phyloP scores from a whole-genome alignment of 2,329 filamentous ascomycete species.

The Trichoderma afroharzianum region DNA sequence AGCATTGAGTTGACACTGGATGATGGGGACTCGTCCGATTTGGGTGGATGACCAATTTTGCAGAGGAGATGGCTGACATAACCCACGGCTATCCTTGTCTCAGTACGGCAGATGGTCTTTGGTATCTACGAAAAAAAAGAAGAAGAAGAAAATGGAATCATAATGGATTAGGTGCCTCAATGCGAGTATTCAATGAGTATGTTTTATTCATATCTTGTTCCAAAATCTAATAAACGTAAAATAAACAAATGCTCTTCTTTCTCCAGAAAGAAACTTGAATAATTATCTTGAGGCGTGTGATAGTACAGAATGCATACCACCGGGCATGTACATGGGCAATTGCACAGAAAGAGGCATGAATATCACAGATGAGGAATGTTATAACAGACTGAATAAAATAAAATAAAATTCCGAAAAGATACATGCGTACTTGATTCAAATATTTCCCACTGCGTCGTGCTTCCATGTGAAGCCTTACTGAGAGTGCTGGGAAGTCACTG shows the following conservation, averaged over 20 bases:
- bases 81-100: neutral
- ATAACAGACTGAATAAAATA: neutral
- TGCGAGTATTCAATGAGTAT: rapidly evolving
- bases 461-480: neutral
- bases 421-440: neutral
- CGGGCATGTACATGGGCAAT: too few relatives aligned
- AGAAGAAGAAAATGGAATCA: rapidly evolving
- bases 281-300: neutral
- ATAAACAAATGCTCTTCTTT: too few relatives aligned
- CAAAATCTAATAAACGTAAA: too few relatives aligned
- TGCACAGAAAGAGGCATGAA: too few relatives aligned
- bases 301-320: neutral
- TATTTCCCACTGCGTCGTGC: neutral
- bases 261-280: too few relatives aligned
- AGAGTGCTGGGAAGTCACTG: neutral
- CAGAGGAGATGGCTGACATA: neutral
- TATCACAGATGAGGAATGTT: too few relatives aligned
- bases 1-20: neutral
- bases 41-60: neutral
- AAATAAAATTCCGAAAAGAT: neutral
- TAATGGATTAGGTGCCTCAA: neutral
- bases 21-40: neutral
- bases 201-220: neutral
- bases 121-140: neutral
- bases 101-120: neutral